Evolutionary conservation across 345 rosid genomes (phyloP).

Genomic region (Salix caprea): DNA sequence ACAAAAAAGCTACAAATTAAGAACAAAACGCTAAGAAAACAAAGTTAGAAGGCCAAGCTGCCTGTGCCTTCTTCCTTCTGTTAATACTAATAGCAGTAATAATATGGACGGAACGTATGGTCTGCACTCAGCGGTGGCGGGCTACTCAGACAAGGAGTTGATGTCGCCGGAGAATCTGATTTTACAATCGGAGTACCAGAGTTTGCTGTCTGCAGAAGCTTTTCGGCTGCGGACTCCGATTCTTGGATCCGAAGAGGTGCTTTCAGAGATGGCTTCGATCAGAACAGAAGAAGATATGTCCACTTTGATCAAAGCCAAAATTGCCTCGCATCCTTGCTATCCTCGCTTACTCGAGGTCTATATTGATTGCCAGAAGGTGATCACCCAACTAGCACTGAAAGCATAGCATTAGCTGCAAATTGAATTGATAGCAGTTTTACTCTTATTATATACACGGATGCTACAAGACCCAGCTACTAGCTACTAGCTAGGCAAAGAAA

Average conservation of each 20-base stretch:
- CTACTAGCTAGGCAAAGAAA: neutral
- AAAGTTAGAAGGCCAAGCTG: neutral
- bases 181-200: slow-evolving; percentile 46
- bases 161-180: slow-evolving; percentile 68
- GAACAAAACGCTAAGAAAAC: neutral
- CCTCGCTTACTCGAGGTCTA: slow-evolving; percentile 85
- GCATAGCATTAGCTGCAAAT: neutral
- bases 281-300: slow-evolving; percentile 49
- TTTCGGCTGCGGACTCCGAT: slow-evolving; percentile 39
- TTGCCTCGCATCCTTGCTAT: slow-evolving; percentile 75
- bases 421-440: neutral
- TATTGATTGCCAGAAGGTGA: slow-evolving; percentile 95
- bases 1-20: neutral
- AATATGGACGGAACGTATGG: slow-evolving; percentile 82
- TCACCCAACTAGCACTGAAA: neutral
- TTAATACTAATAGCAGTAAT: neutral
- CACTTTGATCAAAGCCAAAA: slow-evolving; percentile 58
- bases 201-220: slow-evolving; percentile 28
- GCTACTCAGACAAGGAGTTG: slow-evolving; percentile 53
- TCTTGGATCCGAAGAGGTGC: slow-evolving; percentile 64
- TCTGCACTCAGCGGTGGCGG: slow-evolving; percentile 41
- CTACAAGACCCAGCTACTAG: neutral
- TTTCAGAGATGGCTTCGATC: slow-evolving; percentile 60
- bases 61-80: neutral
- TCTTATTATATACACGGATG: neutral